Base-by-base conservation (phyloP, 176 grass and related monocot species). In the Oryza australiensis region DNA sequence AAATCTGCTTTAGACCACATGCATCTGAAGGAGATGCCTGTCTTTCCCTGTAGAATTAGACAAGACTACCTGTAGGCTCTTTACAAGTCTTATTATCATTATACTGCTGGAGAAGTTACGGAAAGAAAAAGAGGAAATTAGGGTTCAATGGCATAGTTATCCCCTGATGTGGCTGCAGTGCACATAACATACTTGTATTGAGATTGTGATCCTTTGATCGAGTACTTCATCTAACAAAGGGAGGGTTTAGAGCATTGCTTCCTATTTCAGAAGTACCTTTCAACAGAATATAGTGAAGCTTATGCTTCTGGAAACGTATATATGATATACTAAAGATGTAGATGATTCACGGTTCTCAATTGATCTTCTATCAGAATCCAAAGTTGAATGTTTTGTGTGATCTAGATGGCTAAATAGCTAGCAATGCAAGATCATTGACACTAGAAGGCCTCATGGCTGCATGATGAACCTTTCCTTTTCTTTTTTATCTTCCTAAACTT, bases 401-500 rank as follows among this genome's bases (percentile, higher is more conserved):
- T 85, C 82, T 88, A 87, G 85, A 77, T 77, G 65, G 62, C 75
- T 76, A 77, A 70, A 76, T 64, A 78, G 84, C 81, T 83, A 86
- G 43, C 79, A 80, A 84, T 91, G 86, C 63, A 86, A 91, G 86
- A 72, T 86, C 84, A 91, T 80, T 87, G 91, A 79, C 76, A 88
- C 85, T 76, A 85, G 67, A 81, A 62, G 66, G 82, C 74, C 82
- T 83, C 91, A 79, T 85, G 85, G 68, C 70, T 82, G 40, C 87
- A 85, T 91, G 74, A 85, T 91, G 74, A 40, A 83, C 82, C 82
- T 94, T 90, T 90, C 32, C 70, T 80, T 89, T 83, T 87, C 78
- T 62, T 74, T 79, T 65, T 67, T 74, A 63, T 46, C 49, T 57
- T 83, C 68, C 59, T 66, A 74, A 85, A 72, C 83, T 87, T 82